These are phyloP conservation scores for Fusarium mexicanum DNA, from an alignment of 2,329 filamentous ascomycete species.

Conservation along the genomic window DNA sequence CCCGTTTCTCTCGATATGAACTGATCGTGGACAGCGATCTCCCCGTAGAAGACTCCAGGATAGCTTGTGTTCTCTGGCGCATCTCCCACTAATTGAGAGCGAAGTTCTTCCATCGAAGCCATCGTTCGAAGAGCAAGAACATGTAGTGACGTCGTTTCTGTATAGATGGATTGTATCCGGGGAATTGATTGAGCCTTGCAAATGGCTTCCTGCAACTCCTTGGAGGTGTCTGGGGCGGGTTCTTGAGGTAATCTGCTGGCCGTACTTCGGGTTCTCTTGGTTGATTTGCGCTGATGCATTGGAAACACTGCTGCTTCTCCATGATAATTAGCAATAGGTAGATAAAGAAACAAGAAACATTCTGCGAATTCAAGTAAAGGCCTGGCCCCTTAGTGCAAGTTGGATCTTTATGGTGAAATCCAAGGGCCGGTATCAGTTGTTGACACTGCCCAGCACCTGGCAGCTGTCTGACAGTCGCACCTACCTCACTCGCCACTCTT, in stretches of 20 bases:
- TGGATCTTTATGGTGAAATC: neutral
- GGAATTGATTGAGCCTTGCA: neutral
- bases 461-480: neutral
- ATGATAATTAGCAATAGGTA: neutral
- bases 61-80: neutral
- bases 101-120: neutral
- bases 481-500: neutral
- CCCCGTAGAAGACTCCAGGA: neutral
- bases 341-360: neutral
- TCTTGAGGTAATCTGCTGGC: neutral
- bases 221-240: neutral
- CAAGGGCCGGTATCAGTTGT: neutral
- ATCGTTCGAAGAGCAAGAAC: neutral
- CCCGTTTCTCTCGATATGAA: neutral
- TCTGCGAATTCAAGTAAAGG: too few relatives aligned
- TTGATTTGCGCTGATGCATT: neutral
- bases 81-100: neutral
- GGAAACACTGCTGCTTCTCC: neutral
- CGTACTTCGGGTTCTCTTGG: neutral
- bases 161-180: neutral
- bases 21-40: neutral
- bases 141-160: neutral
- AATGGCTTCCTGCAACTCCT: neutral
- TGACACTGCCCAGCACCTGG: neutral
- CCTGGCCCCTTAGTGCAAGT: neutral